Evolutionary conservation across 2,329 filamentous ascomycete genomes (phyloP), one percentile per base, ranked within the genome.

Genomic region (Aspergillus pseudotamarii): DNA sequence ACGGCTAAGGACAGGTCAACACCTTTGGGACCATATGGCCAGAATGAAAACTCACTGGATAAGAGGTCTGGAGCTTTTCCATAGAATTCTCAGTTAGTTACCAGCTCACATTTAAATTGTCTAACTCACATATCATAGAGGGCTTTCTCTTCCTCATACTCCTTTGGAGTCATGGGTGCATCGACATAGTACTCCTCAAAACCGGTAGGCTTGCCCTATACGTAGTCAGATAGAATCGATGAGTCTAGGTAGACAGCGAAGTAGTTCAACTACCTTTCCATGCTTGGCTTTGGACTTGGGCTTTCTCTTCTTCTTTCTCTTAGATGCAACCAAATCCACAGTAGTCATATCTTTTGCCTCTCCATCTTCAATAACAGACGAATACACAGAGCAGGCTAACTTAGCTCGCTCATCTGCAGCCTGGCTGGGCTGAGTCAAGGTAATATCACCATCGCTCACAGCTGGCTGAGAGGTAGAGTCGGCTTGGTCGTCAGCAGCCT

Each of bases 101-200:
- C 50, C n/a, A 53, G 19, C 38, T 32, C 2, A 41, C 26, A 12
- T 19, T 21, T 21, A 59, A 30, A 11, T 9, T 56, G n/a, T 23
- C 2, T 23, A 4, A 79, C 88, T 75, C 81, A 91, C 82, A 80
- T 75, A 67, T 87, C 76, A 73, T 97, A 99, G 28, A 95, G 80
- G 14, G 85, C 82, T 23, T 84, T 80, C 72, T 96, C 91, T 57
- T 90, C 84, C 3, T 84, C 78, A 56, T 86, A 84, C 72, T 96
- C 89, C 0, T 83, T 83, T 0, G 89, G 88, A 0, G 90, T 94
- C 64, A 96, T 79, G 0, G 93, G 93, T 1, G 89, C 84, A 75
- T 98, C 94, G 14, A 91, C 88, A 73, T 87, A 95, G 75, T 88
- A 92, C 65, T 93, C 89, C 86, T 94, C 91, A 63, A 93, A 94